Evolutionary conservation across 2,329 filamentous ascomycete species (phyloP).

Genomic region (Nemania sp.): DNA sequence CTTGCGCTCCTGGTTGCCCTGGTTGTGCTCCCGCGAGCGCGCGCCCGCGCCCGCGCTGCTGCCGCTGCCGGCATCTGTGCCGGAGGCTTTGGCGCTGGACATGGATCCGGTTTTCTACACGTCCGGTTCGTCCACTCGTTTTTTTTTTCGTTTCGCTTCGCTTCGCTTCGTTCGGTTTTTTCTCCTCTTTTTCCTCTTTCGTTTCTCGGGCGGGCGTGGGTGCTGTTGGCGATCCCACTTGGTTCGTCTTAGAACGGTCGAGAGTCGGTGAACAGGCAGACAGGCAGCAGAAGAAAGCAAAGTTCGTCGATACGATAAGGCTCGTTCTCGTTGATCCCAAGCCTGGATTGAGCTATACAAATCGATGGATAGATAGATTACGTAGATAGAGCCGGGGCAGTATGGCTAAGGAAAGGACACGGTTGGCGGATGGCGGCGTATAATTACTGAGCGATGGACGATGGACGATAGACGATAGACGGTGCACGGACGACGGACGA

Average conservation of each 20-base stretch:
- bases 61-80: slow-evolving; percentile 52
- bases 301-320: too few species aligned
- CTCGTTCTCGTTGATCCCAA: slow-evolving; percentile 1
- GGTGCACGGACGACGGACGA: too few species aligned
- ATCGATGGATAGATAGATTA: background rate
- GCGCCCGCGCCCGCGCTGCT: slow-evolving; percentile 45
- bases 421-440: too few species aligned
- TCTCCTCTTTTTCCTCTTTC: background rate
- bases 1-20: slow-evolving; percentile 74
- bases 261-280: background rate
- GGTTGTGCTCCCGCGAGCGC: slow-evolving; percentile 69
- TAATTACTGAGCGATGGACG: background rate
- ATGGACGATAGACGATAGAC: background rate
- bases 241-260: background rate
- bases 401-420: background rate
- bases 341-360: too few species aligned
- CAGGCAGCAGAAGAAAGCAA: too few species aligned
- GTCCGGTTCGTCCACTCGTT: too few species aligned
- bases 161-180: background rate
- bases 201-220: background rate
- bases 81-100: slow-evolving; percentile 59
- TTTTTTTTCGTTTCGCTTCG: too few species aligned
- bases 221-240: background rate
- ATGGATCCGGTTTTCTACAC: slow-evolving; percentile 35
- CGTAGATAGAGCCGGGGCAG: background rate